phyloP scores from a whole-genome alignment of 228 moss, liverwort and hornwort species.

The Sphagnum fallax region DNA sequence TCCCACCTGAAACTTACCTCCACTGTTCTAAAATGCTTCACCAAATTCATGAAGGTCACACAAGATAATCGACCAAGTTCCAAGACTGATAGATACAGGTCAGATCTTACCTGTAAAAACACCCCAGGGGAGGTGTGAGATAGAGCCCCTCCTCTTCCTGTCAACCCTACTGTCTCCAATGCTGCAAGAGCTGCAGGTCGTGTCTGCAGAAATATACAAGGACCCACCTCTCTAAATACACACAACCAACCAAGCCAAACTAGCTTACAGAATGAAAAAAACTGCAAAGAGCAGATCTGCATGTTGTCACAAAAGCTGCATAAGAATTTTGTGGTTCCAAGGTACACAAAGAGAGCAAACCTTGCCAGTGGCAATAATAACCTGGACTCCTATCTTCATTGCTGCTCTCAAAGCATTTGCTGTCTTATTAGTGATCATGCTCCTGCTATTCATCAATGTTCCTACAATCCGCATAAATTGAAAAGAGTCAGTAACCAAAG shows the following conservation, averaged over 20 bases:
- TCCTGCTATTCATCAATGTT: constrained; percentile 47
- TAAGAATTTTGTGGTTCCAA: neutral
- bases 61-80: too few relatives aligned
- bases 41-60: too few relatives aligned
- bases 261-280: neutral
- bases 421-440: constrained; percentile 32
- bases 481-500: neutral
- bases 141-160: constrained; percentile 47
- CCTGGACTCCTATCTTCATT: constrained; percentile 34
- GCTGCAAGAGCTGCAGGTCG: constrained; percentile 77
- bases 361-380: constrained; percentile 94
- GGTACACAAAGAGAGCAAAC: constrained; percentile 15
- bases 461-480: constrained; percentile 7
- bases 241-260: neutral
- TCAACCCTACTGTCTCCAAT: constrained; percentile 55
- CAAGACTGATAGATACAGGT: too few relatives aligned
- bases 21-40: too few relatives aligned
- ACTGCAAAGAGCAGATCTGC: neutral
- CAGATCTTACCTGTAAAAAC: constrained; percentile 48
- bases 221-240: neutral
- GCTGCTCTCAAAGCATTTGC: constrained; percentile 51
- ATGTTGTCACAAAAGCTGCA: neutral
- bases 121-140: constrained; percentile 62
- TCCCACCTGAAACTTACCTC: too few relatives aligned
- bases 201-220: constrained; percentile 21